Evolutionary conservation across 148 eudicot genomes (phyloP).

Genomic region (Suaeda aralocaspica): DNA sequence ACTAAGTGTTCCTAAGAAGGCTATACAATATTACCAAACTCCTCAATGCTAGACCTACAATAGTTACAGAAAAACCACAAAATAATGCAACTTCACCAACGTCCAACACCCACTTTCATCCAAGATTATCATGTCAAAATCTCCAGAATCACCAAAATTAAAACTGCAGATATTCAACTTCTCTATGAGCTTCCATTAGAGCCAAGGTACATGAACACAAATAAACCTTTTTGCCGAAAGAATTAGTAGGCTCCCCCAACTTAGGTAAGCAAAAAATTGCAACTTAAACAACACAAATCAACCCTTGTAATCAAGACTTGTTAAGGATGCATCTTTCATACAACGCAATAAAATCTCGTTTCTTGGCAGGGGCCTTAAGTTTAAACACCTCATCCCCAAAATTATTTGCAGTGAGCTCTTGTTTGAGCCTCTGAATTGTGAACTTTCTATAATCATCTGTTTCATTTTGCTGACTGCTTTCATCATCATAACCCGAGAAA

Average conservation of each 20-base stretch:
- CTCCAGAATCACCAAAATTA: not conserved
- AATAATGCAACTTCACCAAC: not conserved
- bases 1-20: constrained; percentile 1
- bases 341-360: constrained; percentile 73
- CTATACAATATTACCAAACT: not conserved
- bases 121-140: not conserved
- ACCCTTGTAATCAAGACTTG: constrained; percentile 32
- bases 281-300: not conserved
- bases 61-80: constrained; percentile 3
- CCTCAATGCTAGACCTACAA: constrained; percentile 1
- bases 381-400: constrained; percentile 82
- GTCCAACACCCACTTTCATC: too few species aligned
- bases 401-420: constrained; percentile 67
- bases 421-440: constrained; percentile 65
- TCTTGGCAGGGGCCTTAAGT: constrained; percentile 62
- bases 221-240: not conserved
- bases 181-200: not conserved
- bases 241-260: not conserved
- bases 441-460: constrained; percentile 66
- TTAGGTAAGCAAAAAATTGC: not conserved
- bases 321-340: constrained; percentile 71
- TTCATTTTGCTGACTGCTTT: constrained; percentile 48
- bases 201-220: constrained; percentile 1
- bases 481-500: constrained; percentile 55
- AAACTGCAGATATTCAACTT: not conserved